phyloP scores from a whole-genome alignment of 2,329 filamentous ascomycete genomes.

The Zarea fungicola region DNA sequence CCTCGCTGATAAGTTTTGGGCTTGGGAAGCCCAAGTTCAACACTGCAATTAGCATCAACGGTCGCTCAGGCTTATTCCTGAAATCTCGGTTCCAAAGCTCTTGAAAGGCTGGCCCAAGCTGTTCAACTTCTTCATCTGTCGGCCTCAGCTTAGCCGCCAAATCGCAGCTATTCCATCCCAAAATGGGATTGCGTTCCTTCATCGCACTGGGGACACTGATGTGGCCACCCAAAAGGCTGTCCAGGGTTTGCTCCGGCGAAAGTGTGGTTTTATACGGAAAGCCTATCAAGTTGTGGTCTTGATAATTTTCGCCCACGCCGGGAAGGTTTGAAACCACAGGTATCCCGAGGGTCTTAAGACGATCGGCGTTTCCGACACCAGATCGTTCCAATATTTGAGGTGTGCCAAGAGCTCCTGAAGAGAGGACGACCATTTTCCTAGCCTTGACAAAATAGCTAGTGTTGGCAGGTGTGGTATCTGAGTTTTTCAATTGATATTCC shows the following conservation, averaged over 20 bases:
- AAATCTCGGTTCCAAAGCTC: conserved; percentile 49
- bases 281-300: conserved; percentile 41
- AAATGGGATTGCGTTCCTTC: conserved; percentile 24
- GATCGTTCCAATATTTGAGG: conserved; percentile 54
- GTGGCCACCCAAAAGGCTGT: conserved; percentile 22
- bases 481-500: conserved; percentile 35
- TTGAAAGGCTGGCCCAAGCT: conserved; percentile 45
- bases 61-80: conserved; percentile 20
- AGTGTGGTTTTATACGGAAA: conserved; percentile 46
- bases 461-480: background rate
- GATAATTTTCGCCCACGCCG: conserved; percentile 46
- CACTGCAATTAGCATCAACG: conserved; percentile 20
- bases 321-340: conserved; percentile 41
- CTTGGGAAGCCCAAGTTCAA: conserved; percentile 24
- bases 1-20: conserved; percentile 19
- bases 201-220: conserved; percentile 19
- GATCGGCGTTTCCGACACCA: conserved; percentile 45
- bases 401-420: conserved; percentile 43
- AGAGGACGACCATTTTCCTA: conserved; percentile 46
- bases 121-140: conserved; percentile 42
- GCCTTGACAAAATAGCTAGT: conserved; percentile 45
- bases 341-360: conserved; percentile 40
- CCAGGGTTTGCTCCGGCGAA: conserved; percentile 38
- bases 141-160: conserved; percentile 50
- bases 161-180: conserved; percentile 53